phyloP scores from a whole-genome alignment of 306 rosid species.

The Rosa chinensis region DNA sequence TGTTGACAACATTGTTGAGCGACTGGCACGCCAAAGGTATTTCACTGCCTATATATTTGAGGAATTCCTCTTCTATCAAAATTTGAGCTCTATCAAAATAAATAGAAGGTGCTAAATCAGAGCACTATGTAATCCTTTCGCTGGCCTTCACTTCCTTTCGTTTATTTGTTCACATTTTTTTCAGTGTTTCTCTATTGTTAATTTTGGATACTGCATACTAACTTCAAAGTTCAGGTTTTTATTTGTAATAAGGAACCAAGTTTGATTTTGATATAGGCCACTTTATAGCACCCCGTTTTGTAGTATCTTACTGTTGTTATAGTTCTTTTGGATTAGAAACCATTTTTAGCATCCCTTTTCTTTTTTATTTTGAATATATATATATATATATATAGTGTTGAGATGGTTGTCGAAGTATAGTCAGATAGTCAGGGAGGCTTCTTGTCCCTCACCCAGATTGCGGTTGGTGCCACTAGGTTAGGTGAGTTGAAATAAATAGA shows the following conservation, averaged over 20 bases:
- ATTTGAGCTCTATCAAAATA: background rate
- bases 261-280: background rate
- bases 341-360: no score
- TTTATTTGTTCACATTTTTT: background rate
- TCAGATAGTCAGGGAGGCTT: background rate
- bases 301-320: background rate
- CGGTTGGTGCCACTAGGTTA: background rate
- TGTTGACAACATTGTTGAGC: constrained; percentile 97
- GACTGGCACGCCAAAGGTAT: constrained; percentile 82
- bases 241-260: background rate
- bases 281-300: background rate
- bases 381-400: no score
- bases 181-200: background rate
- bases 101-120: background rate
- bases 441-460: background rate
- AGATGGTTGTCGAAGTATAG: background rate
- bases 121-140: background rate
- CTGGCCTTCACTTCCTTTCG: background rate
- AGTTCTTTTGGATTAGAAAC: background rate
- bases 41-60: constrained; percentile 20
- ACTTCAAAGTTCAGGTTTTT: background rate
- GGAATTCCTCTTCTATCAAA: constrained; percentile 10
- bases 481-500: background rate
- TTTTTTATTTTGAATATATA: no score
- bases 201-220: background rate